Evolutionary conservation across 225 moss, liverwort and hornwort species (phyloP), one percentile per base, ranked within the genome.

Genomic region (Anthoceros angustus): DNA sequence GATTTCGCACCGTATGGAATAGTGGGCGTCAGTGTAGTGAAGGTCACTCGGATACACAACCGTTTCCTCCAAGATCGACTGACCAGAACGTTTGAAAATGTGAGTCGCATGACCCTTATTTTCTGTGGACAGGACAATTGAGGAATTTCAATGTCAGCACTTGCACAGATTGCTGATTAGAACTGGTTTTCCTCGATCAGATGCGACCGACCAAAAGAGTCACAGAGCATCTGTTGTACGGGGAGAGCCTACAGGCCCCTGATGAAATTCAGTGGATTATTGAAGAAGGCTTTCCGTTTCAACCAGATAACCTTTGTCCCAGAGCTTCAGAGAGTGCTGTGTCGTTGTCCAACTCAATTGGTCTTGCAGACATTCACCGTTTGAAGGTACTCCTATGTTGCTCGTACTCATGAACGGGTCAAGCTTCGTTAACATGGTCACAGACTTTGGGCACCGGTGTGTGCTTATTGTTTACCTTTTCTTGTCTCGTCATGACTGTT

Each of bases 11-110:
- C 85, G 7, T 79, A 85, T n/a, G 82, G 82, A n/a, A 98, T 98
- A 43, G 70, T 65, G 71, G 88, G 86, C 39, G 75, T 98, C 74
- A 75, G 85, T 40, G 91, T 98, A 66, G 79, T 85, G 16, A 98
- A 89, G 70, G 88, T 91, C 63, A 87, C 95, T 26, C 88, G 86
- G 43, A 98, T 98, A 68, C 95, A 98, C 75, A 98, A 98, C 68
- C 75, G 88, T 39, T 88, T 81, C 71, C 74, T 91, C 64, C 91
- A 98, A 72, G 87, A 86, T 71, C 84, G 86, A 8, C 91, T 98
- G 55, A 85, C 88, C 68, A 80, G 78, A 32, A 77, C 74, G 42
- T 75, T 88, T 18, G 95, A 95, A 75, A 43, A 80, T 67, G 95
- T 98, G 48, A 82, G 80, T 41, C 23, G 25, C 18, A 1, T 63